Conservation (phyloP, 495 filamentous ascomycete genomes). For the Arthonia radiata region DNA sequence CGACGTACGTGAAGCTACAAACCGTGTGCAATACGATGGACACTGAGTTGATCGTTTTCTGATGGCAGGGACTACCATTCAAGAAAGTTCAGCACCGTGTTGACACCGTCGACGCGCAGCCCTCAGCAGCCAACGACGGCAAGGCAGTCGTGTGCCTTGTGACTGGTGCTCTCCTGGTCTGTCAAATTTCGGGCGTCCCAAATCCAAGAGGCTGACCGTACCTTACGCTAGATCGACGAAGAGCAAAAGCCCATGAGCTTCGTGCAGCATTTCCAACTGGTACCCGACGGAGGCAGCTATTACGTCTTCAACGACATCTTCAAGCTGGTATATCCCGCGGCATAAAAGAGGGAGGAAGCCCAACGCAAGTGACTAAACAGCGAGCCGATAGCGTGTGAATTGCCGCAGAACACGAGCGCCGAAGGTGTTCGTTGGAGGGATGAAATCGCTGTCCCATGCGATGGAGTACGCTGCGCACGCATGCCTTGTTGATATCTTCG, state of each 20-base stretch:
- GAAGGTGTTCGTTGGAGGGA: no score
- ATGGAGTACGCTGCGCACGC: no score
- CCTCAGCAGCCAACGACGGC: constrained; percentile 27
- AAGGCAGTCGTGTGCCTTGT: constrained; percentile 73
- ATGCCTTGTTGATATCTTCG: no score
- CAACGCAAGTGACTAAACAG: no score
- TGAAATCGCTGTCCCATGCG: no score
- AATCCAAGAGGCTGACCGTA: constrained; percentile 1
- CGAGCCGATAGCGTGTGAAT: no score
- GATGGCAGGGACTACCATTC: constrained; percentile 47
- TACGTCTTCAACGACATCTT: constrained; percentile 87
- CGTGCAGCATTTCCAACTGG: constrained; percentile 62
- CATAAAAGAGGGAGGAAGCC: no score
- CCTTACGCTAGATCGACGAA: constrained; percentile 43
- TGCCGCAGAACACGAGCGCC: no score
- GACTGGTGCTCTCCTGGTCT: constrained; percentile 59
- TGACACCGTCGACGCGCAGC: constrained; percentile 52
- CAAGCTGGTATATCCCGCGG: constrained; percentile 45
- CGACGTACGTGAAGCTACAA: constrained; percentile 22
- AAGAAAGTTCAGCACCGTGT: constrained; percentile 46
- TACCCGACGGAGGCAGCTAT: constrained; percentile 48
- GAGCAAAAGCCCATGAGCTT: constrained; percentile 60
- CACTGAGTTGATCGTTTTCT: neutral
- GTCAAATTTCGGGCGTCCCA: constrained; percentile 6
- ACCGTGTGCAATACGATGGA: neutral